Percentiles rank a stretch among this genome's conserved stretches.
These are phyloP conservation scores for Colletotrichum falcatum DNA, from an alignment of 2,329 filamentous ascomycete species.

Conservation along the genomic window DNA sequence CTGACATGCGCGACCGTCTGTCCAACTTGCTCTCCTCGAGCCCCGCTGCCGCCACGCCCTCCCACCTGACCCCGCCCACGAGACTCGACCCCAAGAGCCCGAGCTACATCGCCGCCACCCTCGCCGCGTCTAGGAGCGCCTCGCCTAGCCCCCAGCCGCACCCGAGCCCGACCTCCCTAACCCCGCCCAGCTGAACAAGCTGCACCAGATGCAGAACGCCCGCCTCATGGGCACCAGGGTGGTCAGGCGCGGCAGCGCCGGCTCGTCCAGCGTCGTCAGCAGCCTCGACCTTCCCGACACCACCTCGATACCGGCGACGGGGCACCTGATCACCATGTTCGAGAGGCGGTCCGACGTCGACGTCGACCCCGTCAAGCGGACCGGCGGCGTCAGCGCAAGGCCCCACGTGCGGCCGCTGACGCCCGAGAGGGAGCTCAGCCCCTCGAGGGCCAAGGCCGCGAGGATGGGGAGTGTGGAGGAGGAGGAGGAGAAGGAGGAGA, in stretches of 20 bases:
- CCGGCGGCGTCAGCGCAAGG: slow-evolving; percentile 33
- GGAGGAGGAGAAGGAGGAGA: not conserved
- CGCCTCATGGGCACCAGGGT: slow-evolving; percentile 23
- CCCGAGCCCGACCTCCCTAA: slow-evolving; percentile 26
- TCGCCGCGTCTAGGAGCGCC: slow-evolving; percentile 54
- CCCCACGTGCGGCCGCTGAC: slow-evolving; percentile 48
- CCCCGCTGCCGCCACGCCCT: slow-evolving; percentile 25
- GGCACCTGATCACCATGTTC: slow-evolving; percentile 75
- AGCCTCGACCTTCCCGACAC: slow-evolving; percentile 62
- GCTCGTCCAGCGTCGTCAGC: slow-evolving; percentile 47
- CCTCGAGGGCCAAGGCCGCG: slow-evolving; percentile 35
- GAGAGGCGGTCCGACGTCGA: slow-evolving; percentile 56
- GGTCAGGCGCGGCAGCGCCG: slow-evolving; percentile 48
- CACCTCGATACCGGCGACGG: slow-evolving; percentile 70
- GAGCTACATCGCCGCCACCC: slow-evolving; percentile 71
- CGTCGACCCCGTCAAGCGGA: slow-evolving; percentile 53
- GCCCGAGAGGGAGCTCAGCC: slow-evolving; percentile 48
- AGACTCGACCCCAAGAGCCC: slow-evolving; percentile 61
- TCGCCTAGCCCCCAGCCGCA: slow-evolving; percentile 40
- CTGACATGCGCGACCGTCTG: slow-evolving; percentile 44
- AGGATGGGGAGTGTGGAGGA: slow-evolving; percentile 24
- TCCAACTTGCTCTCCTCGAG: slow-evolving; percentile 44
- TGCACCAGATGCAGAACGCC: slow-evolving; percentile 33
- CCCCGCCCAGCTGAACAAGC: slow-evolving; percentile 37
- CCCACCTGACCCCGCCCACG: slow-evolving; percentile 39